A percentile compares a stretch with the other conserved stretches of the same genome.
Conservation (phyloP, 2,329 filamentous ascomycete genomes). For the Rhynchosporium secalis region DNA sequence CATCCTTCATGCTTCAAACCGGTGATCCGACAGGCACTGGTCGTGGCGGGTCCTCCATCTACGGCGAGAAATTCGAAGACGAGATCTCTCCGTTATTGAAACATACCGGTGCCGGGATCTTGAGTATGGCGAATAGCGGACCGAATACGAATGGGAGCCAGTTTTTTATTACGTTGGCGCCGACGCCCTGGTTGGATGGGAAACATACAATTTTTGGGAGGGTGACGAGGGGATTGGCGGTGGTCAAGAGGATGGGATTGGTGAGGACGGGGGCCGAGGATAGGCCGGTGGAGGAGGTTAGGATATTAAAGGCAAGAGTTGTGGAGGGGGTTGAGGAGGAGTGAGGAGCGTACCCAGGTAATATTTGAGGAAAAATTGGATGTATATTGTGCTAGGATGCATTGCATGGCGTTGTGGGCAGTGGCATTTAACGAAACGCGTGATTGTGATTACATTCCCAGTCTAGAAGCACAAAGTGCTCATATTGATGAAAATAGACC, state of each 20-base stretch:
- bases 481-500: too few relatives aligned
- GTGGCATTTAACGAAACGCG: not conserved
- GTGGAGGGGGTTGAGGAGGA: constrained; percentile 55
- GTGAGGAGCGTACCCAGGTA: not conserved
- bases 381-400: not conserved
- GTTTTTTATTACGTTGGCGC: constrained; percentile 93
- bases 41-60: constrained; percentile 84
- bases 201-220: constrained; percentile 97
- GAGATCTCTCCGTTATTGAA: constrained; percentile 79
- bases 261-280: constrained; percentile 84
- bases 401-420: constrained; percentile 8
- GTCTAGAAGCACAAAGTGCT: too few relatives aligned
- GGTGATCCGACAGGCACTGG: constrained; percentile 94
- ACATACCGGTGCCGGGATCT: constrained; percentile 89
- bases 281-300: constrained; percentile 77
- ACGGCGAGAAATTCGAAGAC: constrained; percentile 90
- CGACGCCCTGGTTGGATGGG: constrained; percentile 93
- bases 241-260: constrained; percentile 85
- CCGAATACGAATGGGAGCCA: constrained; percentile 92
- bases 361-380: not conserved
- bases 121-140: constrained; percentile 95
- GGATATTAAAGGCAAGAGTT: constrained; percentile 71
- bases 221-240: constrained; percentile 77
- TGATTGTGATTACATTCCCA: too few relatives aligned
- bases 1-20: constrained; percentile 94